Conservation (phyloP, 2,329 filamentous ascomycete species). For the Pseudogymnoascus sp. region DNA sequence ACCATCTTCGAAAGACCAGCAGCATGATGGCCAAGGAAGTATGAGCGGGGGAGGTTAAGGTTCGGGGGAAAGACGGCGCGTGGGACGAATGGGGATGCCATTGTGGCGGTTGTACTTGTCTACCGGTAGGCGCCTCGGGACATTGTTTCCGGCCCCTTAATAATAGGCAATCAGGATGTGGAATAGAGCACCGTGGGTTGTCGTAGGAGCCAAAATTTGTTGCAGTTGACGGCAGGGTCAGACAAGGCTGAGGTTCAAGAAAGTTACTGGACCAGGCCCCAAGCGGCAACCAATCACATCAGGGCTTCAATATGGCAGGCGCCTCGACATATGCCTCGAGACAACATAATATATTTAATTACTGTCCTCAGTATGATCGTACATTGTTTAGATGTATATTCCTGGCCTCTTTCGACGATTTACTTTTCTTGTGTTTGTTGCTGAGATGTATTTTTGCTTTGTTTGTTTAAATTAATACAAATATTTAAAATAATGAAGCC, state of each 20-base stretch:
- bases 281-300: not conserved
- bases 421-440: not conserved
- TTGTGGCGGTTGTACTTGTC: slow-evolving; percentile 8
- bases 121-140: not conserved
- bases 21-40: slow-evolving; percentile 90
- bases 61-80: slow-evolving; percentile 66
- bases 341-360: not conserved
- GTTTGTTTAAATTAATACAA: not conserved
- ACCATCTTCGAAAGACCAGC: slow-evolving; percentile 77
- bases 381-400: not conserved
- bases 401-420: not conserved
- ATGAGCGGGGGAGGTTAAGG: slow-evolving; percentile 70
- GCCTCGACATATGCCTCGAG: not conserved
- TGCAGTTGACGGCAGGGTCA: not conserved
- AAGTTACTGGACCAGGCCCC: not conserved
- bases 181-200: not conserved
- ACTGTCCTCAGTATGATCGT: not conserved
- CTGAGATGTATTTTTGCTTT: not conserved
- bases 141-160: not conserved
- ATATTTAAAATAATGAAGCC: too few relatives aligned
- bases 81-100: slow-evolving; percentile 52
- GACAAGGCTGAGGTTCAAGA: slow-evolving; percentile 2
- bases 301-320: not conserved
- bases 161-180: not conserved
- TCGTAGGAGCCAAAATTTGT: not conserved